Conservation (phyloP, 2,329 filamentous ascomycete genomes). For the Emergomyces pasteurianus region DNA sequence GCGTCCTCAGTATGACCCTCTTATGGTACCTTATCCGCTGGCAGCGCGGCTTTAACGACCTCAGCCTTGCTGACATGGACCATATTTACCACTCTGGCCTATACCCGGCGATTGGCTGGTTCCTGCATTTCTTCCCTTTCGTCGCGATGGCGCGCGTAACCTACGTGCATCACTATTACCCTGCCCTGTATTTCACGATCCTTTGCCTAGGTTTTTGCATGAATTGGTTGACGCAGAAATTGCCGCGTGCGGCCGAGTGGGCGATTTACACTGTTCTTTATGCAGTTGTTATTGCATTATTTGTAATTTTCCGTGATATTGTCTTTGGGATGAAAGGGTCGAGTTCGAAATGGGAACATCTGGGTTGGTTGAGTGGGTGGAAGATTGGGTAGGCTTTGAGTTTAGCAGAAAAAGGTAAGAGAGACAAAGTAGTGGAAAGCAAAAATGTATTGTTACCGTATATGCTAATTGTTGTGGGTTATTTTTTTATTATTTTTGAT, state of each 20-base stretch:
- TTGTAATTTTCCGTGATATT: constrained; percentile 82
- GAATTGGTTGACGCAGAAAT: constrained; percentile 66
- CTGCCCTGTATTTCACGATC: constrained; percentile 94
- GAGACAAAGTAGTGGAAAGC: background rate
- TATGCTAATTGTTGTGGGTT: background rate
- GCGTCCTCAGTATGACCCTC: constrained; percentile 58
- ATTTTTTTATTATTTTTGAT: background rate
- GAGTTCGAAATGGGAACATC: constrained; percentile 72
- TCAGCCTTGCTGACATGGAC: constrained; percentile 69
- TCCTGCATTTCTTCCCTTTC: constrained; percentile 92
- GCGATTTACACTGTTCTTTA: constrained; percentile 66
- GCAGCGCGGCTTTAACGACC: constrained; percentile 86
- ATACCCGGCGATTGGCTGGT: constrained; percentile 88
- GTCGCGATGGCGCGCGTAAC: constrained; percentile 97
- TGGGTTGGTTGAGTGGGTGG: constrained; percentile 91
- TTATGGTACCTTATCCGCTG: constrained; percentile 83
- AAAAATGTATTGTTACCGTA: background rate
- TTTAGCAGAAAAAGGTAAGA: background rate
- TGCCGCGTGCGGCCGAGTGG: constrained; percentile 52
- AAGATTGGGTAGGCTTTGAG: constrained; percentile 54
- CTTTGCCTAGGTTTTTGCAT: constrained; percentile 75
- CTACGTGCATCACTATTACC: constrained; percentile 99
- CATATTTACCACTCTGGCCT: constrained; percentile 88
- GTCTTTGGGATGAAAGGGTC: constrained; percentile 90
- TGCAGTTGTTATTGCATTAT: constrained; percentile 61